phyloP scores from a whole-genome alignment of 2,329 filamentous ascomycete genomes.

The Penicillium sclerotigenum region DNA sequence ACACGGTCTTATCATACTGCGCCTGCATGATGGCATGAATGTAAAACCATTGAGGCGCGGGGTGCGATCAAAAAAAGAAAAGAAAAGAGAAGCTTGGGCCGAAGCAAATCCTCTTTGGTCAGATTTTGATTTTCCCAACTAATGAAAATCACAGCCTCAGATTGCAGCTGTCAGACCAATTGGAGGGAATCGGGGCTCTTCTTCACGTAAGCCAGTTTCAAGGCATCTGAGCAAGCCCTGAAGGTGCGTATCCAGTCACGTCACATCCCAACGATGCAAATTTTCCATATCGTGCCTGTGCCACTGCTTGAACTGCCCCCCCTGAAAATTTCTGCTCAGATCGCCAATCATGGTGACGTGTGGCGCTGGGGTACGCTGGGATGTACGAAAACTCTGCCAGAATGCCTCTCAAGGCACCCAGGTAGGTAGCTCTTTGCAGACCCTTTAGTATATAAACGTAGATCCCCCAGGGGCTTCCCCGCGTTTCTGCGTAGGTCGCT shows the following conservation, averaged over 20 bases:
- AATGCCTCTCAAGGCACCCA: conserved; percentile 1
- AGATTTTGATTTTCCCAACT: not conserved
- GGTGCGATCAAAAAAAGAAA: not conserved
- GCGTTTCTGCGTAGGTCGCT: not conserved
- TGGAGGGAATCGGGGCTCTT: not conserved
- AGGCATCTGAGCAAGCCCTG: not conserved
- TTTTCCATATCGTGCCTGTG: not conserved
- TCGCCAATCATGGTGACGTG: not conserved
- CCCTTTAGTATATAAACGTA: not conserved
- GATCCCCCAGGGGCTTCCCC: not conserved
- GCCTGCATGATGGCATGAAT: not conserved
- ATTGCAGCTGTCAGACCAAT: not conserved
- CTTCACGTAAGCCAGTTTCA: not conserved
- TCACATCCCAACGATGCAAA: not conserved
- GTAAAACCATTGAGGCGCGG: conserved; percentile 3
- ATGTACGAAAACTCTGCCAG: not conserved
- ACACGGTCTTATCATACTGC: not conserved
- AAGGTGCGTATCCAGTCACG: not conserved
- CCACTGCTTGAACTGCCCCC: not conserved
- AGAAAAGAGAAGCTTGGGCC: not conserved
- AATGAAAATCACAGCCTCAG: conserved; percentile 4
- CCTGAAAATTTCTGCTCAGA: not conserved
- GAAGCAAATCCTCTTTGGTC: not conserved
- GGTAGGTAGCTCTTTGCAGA: not conserved
- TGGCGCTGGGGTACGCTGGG: not conserved